These are phyloP conservation scores for Bathelium albidoporum DNA, from an alignment of 495 filamentous ascomycete genomes.

Conservation along the genomic window DNA sequence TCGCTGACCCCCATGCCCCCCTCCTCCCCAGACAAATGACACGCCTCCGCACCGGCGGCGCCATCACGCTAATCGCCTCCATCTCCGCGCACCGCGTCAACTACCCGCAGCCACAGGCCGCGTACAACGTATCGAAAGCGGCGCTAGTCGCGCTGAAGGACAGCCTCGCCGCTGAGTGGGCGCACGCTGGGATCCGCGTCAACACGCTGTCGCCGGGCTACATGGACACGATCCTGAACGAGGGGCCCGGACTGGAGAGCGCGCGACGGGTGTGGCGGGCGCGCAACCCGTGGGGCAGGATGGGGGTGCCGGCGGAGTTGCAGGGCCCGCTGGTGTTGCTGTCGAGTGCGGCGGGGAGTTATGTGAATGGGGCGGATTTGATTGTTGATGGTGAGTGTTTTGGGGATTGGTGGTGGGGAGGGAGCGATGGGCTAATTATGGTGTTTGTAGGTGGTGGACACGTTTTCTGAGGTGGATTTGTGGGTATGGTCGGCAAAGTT, in stretches of 20 bases:
- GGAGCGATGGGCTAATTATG: background rate
- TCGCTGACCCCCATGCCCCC: too few relatives aligned
- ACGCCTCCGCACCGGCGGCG: conserved; percentile 39
- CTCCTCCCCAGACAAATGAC: conserved; percentile 24
- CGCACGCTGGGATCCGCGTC: conserved; percentile 50
- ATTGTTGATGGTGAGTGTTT: conserved; percentile 42
- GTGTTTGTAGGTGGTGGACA: background rate
- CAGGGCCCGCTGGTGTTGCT: conserved; percentile 58
- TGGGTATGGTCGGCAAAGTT: too few relatives aligned
- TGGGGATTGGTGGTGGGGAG: background rate
- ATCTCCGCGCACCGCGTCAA: conserved; percentile 59
- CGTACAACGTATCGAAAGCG: conserved; percentile 63
- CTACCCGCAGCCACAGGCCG: conserved; percentile 57
- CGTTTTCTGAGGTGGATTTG: background rate
- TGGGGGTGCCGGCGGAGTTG: conserved; percentile 55
- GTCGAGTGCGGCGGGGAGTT: conserved; percentile 51
- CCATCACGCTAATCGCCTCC: conserved; percentile 55
- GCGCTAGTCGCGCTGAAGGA: conserved; percentile 49
- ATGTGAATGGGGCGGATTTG: conserved; percentile 57
- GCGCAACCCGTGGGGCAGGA: conserved; percentile 59
- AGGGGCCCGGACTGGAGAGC: conserved; percentile 47
- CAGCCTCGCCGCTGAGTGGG: conserved; percentile 59
- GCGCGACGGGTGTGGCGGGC: conserved; percentile 46
- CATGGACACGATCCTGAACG: conserved; percentile 74
- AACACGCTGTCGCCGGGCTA: conserved; percentile 66